phyloP scores from a whole-genome alignment of 306 rosid species.

The Elaeagnus macrophylla region DNA sequence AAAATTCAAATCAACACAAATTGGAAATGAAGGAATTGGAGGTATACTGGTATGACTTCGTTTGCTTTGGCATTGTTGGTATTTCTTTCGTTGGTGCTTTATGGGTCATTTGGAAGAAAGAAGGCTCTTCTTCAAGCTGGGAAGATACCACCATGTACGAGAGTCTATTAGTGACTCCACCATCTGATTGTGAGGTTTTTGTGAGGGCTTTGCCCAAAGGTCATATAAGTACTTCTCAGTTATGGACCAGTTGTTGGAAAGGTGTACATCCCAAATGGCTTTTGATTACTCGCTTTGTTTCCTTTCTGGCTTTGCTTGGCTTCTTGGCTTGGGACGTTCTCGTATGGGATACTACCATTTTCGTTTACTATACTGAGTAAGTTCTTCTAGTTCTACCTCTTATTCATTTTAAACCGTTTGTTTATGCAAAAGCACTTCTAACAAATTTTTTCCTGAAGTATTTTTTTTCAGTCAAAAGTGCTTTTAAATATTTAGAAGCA shows the following conservation, averaged over 20 bases:
- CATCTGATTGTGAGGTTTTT: conserved; percentile 18
- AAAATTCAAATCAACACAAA: not conserved
- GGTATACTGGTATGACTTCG: conserved; percentile 65
- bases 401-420: not conserved
- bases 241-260: conserved; percentile 66
- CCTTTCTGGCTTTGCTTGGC: conserved; percentile 30
- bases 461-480: too few relatives aligned
- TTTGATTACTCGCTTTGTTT: conserved; percentile 36
- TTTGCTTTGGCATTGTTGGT: conserved; percentile 50
- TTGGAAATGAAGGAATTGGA: conserved; percentile 29
- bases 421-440: too few relatives aligned
- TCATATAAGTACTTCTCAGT: conserved; percentile 31
- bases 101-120: conserved; percentile 43
- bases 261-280: conserved; percentile 56
- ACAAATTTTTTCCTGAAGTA: too few relatives aligned
- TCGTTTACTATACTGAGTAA: conserved; percentile 69
- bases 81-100: conserved; percentile 29
- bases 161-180: conserved; percentile 36
- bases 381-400: not conserved
- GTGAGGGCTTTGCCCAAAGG: conserved; percentile 32
- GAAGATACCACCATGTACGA: conserved; percentile 30
- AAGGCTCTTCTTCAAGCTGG: conserved; percentile 23
- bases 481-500: too few relatives aligned
- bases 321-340: conserved; percentile 38
- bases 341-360: conserved; percentile 33